Evolutionary conservation across 495 filamentous ascomycete genomes (phyloP), one percentile per base, ranked within the genome.

Genomic region (Podospora fimiseda): DNA sequence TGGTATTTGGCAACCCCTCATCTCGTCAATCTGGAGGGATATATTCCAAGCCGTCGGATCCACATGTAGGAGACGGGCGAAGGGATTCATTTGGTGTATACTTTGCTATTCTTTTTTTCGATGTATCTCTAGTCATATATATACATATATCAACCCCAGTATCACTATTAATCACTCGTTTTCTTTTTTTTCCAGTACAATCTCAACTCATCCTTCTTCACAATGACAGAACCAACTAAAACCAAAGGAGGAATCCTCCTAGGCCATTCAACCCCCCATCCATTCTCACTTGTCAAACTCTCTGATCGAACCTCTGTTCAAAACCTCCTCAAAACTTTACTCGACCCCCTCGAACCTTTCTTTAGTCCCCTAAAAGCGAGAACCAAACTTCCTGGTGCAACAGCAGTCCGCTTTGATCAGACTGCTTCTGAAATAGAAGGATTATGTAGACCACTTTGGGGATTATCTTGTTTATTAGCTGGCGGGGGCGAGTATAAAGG

Each of bases 391-490:
- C 77, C 77, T 2, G 83, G 83, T n/a, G 76, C 77, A 2, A 85
- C 84, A 9, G 82, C 81, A 6, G 83, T 84, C 23, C 74, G 83
- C 23, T 87, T 84, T 68, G 87, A 90, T 62, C 83, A 88, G 56
- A 84, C 80, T 3, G 87, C 84, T 7, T 86, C 86, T 7, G 83
- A 89, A 53, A 78, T 91, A 7, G 87, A 91, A 68, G 87, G 87
- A 1, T 83, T 83, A 64, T 83, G 82, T 30, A 77, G 87, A 2
- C 87, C 87, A 3, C 73, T 89, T 23, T 90, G 86, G 86, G 87
- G 82, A 6, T 67, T 90, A 14, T 85, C 82, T 3, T 80, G 82
- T 6, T 68, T 89, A 9, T 69, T 89, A 2, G 83, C 77, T 3
- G 86, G 86, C 2, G 79, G 80, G 18, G 80, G 79, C 43, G 65